Conservation (phyloP, 768 basidiomycete genomes). For the Multifurca ochricompacta region DNA sequence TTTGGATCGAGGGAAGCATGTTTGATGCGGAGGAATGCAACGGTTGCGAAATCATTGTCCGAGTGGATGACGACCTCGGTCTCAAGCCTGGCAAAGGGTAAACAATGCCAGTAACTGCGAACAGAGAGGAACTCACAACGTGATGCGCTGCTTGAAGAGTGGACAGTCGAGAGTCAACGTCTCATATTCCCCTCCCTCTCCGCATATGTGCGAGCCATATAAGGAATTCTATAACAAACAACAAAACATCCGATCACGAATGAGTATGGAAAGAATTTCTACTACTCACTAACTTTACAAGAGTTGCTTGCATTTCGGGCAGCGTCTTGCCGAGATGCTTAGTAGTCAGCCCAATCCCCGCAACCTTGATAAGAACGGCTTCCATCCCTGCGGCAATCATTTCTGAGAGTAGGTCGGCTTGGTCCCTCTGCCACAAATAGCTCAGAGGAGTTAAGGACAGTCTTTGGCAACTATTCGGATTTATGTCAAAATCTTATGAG, state of each 20-base stretch:
- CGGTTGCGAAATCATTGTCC: slow-evolving; percentile 78
- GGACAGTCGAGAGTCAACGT: slow-evolving; percentile 87
- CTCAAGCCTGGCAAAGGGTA: slow-evolving; percentile 38
- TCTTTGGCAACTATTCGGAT: slow-evolving; percentile 59
- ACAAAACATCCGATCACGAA: not conserved
- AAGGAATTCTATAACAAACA: slow-evolving; percentile 47
- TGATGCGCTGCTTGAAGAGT: slow-evolving; percentile 71
- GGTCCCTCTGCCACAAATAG: slow-evolving; percentile 93
- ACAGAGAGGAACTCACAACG: slow-evolving; percentile 42
- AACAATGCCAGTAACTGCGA: not conserved
- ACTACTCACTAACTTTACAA: slow-evolving; percentile 59
- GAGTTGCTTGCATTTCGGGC: slow-evolving; percentile 60
- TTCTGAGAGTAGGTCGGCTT: slow-evolving; percentile 73
- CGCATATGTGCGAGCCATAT: slow-evolving; percentile 91
- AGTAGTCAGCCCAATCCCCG: slow-evolving; percentile 79
- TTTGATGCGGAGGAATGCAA: slow-evolving; percentile 84
- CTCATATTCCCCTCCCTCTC: slow-evolving; percentile 98
- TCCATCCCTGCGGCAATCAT: slow-evolving; percentile 80
- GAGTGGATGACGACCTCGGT: slow-evolving; percentile 70
- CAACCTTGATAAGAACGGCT: slow-evolving; percentile 88
- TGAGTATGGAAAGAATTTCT: not conserved
- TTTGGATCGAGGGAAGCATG: slow-evolving; percentile 58
- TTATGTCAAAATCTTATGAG: not conserved
- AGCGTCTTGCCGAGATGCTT: slow-evolving; percentile 76
- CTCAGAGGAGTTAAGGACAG: slow-evolving; percentile 72